Conservation (phyloP, 164 flowering plant genomes). For the Umbellularia californica region DNA sequence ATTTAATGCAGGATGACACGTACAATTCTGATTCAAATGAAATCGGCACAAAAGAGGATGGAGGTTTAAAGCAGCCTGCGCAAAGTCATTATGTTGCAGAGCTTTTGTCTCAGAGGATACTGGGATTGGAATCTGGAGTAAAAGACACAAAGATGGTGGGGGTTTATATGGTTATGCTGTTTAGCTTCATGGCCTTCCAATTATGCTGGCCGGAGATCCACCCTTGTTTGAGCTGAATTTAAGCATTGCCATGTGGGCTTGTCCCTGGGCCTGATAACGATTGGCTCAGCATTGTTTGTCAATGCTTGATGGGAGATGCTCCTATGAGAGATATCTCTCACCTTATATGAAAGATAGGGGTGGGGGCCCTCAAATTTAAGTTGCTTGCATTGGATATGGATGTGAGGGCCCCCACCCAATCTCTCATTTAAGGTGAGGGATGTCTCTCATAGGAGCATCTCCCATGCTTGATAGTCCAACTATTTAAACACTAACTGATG, state of each 20-base stretch:
- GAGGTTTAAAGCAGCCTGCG: conserved; percentile 6
- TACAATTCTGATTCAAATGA: not conserved
- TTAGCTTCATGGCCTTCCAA: conserved; percentile 1
- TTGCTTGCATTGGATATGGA: too few relatives aligned
- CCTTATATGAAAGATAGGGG: too few relatives aligned
- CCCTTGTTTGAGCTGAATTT: not conserved
- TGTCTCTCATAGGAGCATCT: too few relatives aligned
- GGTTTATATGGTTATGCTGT: conserved; percentile 6
- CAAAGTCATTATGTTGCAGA: conserved; percentile 8
- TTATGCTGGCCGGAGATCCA: not conserved
- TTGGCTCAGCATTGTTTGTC: not conserved
- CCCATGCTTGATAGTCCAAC: too few relatives aligned
- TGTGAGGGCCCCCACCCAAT: too few relatives aligned
- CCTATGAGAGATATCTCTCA: too few relatives aligned
- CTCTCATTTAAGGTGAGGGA: too few relatives aligned
- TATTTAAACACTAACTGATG: too few relatives aligned
- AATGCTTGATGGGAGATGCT: too few relatives aligned
- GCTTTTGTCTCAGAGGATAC: conserved; percentile 24
- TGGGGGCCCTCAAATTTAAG: too few relatives aligned
- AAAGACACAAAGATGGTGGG: conserved; percentile 40
- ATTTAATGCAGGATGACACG: conserved; percentile 24
- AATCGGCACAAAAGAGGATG: not conserved
- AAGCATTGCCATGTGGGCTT: not conserved
- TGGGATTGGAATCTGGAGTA: conserved; percentile 34
- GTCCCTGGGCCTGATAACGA: not conserved